A percentile compares a stretch with the other conserved stretches of the same genome.
Conservation (phyloP, 2,329 filamentous ascomycete genomes). For the Fusarium sp. region DNA sequence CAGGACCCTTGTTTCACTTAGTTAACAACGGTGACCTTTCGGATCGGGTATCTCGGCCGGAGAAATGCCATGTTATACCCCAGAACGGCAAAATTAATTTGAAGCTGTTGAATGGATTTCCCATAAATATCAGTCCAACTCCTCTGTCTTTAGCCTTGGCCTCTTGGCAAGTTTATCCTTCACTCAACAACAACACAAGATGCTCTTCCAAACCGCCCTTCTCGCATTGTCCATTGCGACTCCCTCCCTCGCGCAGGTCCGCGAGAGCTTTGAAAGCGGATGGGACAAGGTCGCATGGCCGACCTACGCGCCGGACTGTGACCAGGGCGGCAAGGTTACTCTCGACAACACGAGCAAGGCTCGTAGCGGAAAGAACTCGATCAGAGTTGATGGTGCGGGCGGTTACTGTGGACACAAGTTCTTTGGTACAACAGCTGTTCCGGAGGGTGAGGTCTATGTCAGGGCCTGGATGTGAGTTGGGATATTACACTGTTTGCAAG, state of each 20-base stretch:
- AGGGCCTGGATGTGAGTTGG: conserved; percentile 63
- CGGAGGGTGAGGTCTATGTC: conserved; percentile 67
- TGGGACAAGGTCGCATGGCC: conserved; percentile 69
- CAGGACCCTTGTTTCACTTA: not conserved
- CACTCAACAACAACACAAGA: conserved; percentile 3
- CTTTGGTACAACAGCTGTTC: conserved; percentile 67
- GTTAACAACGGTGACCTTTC: no score
- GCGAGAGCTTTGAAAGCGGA: conserved; percentile 67
- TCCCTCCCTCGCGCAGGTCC: conserved; percentile 62
- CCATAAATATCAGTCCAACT: conserved; percentile 8
- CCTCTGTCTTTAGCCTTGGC: conserved; percentile 2
- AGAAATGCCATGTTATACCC: conserved; percentile 32
- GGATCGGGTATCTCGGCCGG: conserved; percentile 11
- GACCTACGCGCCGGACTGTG: conserved; percentile 68
- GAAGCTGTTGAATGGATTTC: not conserved
- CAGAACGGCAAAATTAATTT: conserved; percentile 21
- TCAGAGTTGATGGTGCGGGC: conserved; percentile 62
- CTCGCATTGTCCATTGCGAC: conserved; percentile 59
- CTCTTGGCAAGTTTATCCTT: not conserved
- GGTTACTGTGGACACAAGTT: conserved; percentile 70
- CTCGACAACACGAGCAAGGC: conserved; percentile 65
- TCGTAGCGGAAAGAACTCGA: conserved; percentile 66
- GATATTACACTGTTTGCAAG: not conserved
- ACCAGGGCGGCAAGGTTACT: conserved; percentile 65
- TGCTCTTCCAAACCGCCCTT: conserved; percentile 52